Percentiles rank a stretch among this genome's conserved stretches.
These are phyloP conservation scores for Talinum fruticosum DNA, from an alignment of 148 eudicot genomes.

Conservation along the genomic window DNA sequence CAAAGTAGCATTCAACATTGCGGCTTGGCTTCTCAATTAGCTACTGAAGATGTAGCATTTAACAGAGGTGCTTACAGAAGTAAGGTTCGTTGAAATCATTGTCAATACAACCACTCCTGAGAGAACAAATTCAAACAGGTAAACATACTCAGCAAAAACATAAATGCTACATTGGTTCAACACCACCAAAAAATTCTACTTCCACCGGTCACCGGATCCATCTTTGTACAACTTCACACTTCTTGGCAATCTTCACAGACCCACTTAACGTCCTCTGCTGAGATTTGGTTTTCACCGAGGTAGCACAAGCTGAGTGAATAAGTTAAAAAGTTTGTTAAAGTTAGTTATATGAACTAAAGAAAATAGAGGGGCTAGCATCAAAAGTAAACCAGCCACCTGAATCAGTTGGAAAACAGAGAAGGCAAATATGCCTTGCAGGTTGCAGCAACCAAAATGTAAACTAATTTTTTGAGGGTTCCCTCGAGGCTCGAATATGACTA, in stretches of 20 bases:
- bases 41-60: no score
- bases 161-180: background rate
- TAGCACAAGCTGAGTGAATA: background rate
- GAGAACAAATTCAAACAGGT: background rate
- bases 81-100: no score
- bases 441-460: no score
- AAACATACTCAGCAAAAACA: background rate
- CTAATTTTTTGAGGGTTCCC: no score
- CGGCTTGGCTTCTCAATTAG: no score
- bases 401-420: background rate
- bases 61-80: no score
- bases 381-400: background rate
- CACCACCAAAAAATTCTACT: background rate
- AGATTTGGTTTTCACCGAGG: background rate
- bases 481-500: no score
- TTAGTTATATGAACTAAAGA: background rate
- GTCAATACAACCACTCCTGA: background rate
- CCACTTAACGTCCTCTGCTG: background rate
- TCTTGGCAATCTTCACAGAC: background rate
- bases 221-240: background rate
- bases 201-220: background rate
- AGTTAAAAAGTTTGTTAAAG: background rate
- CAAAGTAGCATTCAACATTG: no score
- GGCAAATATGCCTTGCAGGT: no score
- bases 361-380: background rate